Percentiles rank a stretch among this genome's conserved stretches.
phyloP scores from a whole-genome alignment of 805 yeast genomes.

The Candida orba region DNA sequence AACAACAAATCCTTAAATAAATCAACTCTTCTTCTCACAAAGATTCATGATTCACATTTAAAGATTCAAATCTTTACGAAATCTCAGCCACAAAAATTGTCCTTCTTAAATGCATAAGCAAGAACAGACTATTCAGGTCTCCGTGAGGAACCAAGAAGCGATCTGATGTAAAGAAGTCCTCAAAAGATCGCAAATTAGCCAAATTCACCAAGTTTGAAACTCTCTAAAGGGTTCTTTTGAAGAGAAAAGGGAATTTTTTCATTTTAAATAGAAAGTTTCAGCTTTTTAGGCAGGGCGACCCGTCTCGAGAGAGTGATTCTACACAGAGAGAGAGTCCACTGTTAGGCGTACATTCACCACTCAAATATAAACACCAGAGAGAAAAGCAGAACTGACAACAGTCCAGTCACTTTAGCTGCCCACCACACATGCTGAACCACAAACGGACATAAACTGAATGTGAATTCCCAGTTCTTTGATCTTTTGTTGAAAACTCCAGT shows the following conservation, averaged over 20 bases:
- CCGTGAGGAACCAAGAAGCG: not conserved
- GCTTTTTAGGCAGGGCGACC: too few species aligned
- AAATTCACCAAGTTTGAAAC: constrained; percentile 9
- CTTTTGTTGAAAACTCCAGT: constrained; percentile 57
- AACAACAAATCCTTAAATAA: constrained; percentile 8
- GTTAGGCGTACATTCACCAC: too few species aligned
- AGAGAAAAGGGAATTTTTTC: too few species aligned
- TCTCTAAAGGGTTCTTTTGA: constrained; percentile 2
- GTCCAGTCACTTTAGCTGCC: constrained; percentile 58
- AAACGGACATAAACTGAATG: constrained; percentile 72
- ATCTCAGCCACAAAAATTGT: constrained; percentile 4
- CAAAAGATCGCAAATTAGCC: constrained; percentile 1
- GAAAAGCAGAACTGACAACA: constrained; percentile 33
- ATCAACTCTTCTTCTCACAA: constrained; percentile 9
- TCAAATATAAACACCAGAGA: constrained; percentile 23
- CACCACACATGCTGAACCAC: constrained; percentile 93
- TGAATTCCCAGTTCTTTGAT: constrained; percentile 51
- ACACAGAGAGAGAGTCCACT: too few species aligned
- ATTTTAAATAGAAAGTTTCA: too few species aligned
- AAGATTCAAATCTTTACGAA: not conserved
- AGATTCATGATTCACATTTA: not conserved
- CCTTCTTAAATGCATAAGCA: constrained; percentile 14
- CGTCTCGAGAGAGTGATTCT: too few species aligned
- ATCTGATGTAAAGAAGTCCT: not conserved
- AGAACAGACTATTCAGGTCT: constrained; percentile 1